These are phyloP conservation scores for Cicer judaicum DNA, from an alignment of 306 rosid species.

Conservation along the genomic window DNA sequence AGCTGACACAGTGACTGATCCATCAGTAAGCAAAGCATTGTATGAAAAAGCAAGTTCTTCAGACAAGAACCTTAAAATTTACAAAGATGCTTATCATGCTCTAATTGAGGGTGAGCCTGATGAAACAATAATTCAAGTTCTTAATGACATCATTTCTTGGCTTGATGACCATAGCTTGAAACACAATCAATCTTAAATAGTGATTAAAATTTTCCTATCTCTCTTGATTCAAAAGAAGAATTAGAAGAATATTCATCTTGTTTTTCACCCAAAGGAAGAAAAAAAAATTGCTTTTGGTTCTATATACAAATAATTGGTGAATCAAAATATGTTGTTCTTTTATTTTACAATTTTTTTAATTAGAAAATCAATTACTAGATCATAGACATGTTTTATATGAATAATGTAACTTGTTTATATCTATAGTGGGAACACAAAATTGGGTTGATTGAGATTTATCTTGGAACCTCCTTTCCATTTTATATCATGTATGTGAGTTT, in stretches of 20 bases:
- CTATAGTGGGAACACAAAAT: neutral
- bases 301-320: neutral
- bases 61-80: slow-evolving; percentile 77
- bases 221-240: too few relatives aligned
- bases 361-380: neutral
- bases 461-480: too few relatives aligned
- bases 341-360: neutral
- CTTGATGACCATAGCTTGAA: slow-evolving; percentile 60
- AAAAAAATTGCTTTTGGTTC: neutral
- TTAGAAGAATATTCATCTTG: slow-evolving; percentile 19
- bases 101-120: slow-evolving; percentile 98
- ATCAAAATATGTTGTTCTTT: slow-evolving; percentile 23
- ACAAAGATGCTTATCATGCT: slow-evolving; percentile 76
- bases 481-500: too few relatives aligned
- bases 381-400: slow-evolving; percentile 20
- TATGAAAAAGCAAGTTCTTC: slow-evolving; percentile 76
- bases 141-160: slow-evolving; percentile 78
- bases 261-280: neutral
- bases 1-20: slow-evolving; percentile 87
- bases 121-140: slow-evolving; percentile 63
- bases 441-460: neutral
- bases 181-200: slow-evolving; percentile 28
- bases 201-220: neutral
- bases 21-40: slow-evolving; percentile 86
- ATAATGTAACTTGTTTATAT: slow-evolving; percentile 6